Evolutionary conservation across 2,329 filamentous ascomycete genomes (phyloP).

Genomic region (Pestalotiopsis sp.): DNA sequence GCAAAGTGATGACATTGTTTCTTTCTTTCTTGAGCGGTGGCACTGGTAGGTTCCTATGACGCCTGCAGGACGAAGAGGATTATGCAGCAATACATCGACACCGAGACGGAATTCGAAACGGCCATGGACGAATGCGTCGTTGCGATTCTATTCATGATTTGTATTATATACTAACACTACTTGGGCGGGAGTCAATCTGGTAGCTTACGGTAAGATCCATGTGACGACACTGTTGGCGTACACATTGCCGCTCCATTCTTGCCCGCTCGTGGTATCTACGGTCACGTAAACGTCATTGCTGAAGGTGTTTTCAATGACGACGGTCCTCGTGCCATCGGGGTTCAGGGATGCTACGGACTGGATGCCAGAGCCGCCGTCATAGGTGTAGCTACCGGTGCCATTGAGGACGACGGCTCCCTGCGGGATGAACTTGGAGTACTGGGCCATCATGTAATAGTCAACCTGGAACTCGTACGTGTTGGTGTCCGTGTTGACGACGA

Average conservation of each 20-base stretch:
- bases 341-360: conserved; percentile 49
- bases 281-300: conserved; percentile 45
- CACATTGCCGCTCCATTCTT: conserved; percentile 41
- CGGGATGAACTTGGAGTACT: conserved; percentile 51
- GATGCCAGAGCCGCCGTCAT: conserved; percentile 37
- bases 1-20: neutral
- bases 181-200: conserved; percentile 16
- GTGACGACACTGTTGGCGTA: conserved; percentile 36
- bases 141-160: neutral
- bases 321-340: conserved; percentile 44
- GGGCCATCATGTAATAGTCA: conserved; percentile 56
- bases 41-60: neutral
- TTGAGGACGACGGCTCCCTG: conserved; percentile 43
- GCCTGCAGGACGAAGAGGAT: neutral
- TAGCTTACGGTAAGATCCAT: conserved; percentile 46
- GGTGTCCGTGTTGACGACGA: conserved; percentile 52
- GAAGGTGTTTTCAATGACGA: conserved; percentile 50
- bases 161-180: conserved; percentile 2
- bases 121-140: neutral
- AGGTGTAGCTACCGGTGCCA: conserved; percentile 46
- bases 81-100: neutral
- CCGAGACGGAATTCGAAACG: neutral
- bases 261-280: conserved; percentile 32
- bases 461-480: conserved; percentile 43
- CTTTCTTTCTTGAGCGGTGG: neutral